Evolutionary conservation across 1,284 basidiomycete genomes (phyloP), one percentile per base, ranked within the genome.

Genomic region (Abortiporus biennis): DNA sequence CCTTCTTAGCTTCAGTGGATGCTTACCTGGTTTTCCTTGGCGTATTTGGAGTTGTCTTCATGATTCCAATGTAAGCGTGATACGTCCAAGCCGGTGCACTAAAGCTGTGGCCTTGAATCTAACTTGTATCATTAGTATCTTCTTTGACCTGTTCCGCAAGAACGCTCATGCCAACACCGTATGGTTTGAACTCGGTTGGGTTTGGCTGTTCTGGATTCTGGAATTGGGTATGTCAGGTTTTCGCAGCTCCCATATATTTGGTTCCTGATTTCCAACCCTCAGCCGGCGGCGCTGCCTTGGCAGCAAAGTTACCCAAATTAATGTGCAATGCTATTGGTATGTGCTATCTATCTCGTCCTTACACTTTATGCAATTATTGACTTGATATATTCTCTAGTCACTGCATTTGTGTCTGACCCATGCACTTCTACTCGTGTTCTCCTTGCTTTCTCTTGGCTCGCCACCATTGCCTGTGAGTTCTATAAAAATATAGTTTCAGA

Each of bases 101-200:
- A 13, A 30, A 17, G 22, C 13, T 5, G 16, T 39, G 19, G 21
- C 23, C n/a, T 19, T n/a, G n/a, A 6, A 1, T n/a, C 0, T 17
- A 3, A 9, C 40, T 19, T 15, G 17, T 21, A 15, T 11, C 35
- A 21, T 3, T 52, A 88, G 83, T 40, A 63, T 83, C 36, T 79
- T 81, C 50, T 57, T 74, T 33, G 84, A 87, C 56, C 55, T 85
- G 27, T 54, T 76, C 24, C 67, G 67, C 20, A 65, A 62, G 43
- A 67, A 72, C 57, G 62, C 74, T 3, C 54, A 82, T 33, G 69
- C 76, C 11, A 70, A 72, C 29, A 72, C 68, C 11, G 74, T 87
- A n/a, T 85, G 80, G 79, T 79, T 85, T 48, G 85, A 88, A 56
- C 73, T 71, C 50, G 42, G 60, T 19, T 88, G 85, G 85, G 59